A percentile compares a stretch with the other conserved stretches of the same genome.
Conservation (phyloP, 23 red algal genomes). For the Pyropia haitanensis region DNA sequence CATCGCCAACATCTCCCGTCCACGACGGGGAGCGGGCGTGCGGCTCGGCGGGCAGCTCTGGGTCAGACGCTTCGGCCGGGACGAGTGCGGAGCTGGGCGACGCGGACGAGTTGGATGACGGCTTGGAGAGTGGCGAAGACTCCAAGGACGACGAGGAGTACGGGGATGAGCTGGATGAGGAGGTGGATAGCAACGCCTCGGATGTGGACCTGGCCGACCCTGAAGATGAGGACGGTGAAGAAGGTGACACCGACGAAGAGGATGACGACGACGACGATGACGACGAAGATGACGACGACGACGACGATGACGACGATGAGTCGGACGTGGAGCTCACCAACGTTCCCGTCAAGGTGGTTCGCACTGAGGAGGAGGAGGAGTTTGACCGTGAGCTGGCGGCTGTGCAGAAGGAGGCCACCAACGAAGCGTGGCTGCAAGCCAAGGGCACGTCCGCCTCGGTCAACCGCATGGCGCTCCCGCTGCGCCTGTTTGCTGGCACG, state of each 20-base stretch:
- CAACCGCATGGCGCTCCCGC: conserved; percentile 3
- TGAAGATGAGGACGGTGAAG: neutral
- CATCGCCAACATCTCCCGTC: too few species aligned
- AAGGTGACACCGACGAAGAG: neutral
- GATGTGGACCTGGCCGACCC: conserved; percentile 3
- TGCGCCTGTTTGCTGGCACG: neutral
- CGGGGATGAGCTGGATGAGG: too few species aligned
- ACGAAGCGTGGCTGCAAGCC: neutral
- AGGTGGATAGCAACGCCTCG: too few species aligned
- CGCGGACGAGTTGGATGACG: too few species aligned
- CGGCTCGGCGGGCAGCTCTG: too few species aligned
- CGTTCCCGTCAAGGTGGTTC: neutral
- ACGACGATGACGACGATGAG: neutral
- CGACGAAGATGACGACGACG: conserved; percentile 5
- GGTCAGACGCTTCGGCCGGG: too few species aligned
- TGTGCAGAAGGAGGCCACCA: neutral
- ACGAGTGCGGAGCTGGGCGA: too few species aligned
- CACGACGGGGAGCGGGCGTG: too few species aligned
- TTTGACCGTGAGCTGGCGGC: conserved; percentile 13
- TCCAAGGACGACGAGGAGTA: too few species aligned
- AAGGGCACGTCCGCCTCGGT: neutral
- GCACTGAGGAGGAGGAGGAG: conserved; percentile 7
- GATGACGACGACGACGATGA: conserved; percentile 7
- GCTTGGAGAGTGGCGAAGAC: too few species aligned
- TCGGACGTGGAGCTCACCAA: neutral